These are phyloP conservation scores for Eucommia ulmoides DNA, from an alignment of 257 asterid species.

Conservation along the genomic window DNA sequence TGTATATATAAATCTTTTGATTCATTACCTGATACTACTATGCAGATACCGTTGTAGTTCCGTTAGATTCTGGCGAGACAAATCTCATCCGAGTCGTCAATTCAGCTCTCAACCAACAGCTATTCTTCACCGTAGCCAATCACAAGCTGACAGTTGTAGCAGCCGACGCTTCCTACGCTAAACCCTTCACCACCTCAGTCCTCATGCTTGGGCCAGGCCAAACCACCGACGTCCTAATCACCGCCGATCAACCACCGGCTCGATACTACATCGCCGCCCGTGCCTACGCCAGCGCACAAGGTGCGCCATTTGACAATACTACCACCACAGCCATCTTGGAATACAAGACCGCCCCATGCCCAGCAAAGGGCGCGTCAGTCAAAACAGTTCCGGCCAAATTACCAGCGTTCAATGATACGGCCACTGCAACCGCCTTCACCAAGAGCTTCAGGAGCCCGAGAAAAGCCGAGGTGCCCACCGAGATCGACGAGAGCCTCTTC, in stretches of 20 bases:
- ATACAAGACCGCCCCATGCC: conserved; percentile 21
- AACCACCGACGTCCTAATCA: conserved; percentile 81
- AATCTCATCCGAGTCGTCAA: conserved; percentile 64
- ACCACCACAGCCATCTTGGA: conserved; percentile 86
- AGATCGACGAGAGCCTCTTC: conserved; percentile 60
- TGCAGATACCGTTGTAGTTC: conserved; percentile 54
- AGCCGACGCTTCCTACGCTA: conserved; percentile 72
- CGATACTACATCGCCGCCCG: conserved; percentile 82
- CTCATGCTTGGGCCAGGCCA: conserved; percentile 95
- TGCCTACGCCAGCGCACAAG: conserved; percentile 82
- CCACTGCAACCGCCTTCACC: conserved; percentile 66
- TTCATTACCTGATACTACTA: too few species aligned
- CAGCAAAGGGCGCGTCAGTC: conserved; percentile 21
- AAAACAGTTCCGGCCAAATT: conserved; percentile 42
- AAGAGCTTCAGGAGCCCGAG: conserved; percentile 52
- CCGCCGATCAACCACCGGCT: conserved; percentile 54
- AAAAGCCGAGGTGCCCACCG: conserved; percentile 42
- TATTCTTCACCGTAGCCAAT: conserved; percentile 73
- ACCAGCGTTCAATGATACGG: conserved; percentile 76
- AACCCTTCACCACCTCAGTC: conserved; percentile 74
- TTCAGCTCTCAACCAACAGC: conserved; percentile 74
- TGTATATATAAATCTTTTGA: too few species aligned
- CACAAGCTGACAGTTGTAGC: conserved; percentile 85
- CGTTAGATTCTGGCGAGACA: conserved; percentile 50
- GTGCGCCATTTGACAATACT: conserved; percentile 78